Evolutionary conservation across 305 asterid genomes (phyloP).

Genomic region (Euphrasia arctica): DNA sequence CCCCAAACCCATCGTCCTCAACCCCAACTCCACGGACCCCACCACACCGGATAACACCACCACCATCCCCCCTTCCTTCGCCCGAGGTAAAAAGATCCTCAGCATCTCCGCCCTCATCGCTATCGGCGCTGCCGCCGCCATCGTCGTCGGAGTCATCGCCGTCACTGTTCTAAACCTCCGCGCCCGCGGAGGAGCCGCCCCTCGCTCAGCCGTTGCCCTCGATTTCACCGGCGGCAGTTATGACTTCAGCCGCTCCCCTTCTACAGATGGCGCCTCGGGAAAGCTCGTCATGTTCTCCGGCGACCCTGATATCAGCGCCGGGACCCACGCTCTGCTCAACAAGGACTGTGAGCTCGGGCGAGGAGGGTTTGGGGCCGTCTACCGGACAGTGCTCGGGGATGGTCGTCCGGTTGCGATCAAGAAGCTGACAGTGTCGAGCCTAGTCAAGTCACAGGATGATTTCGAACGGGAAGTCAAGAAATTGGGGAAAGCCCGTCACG

Average conservation of each 20-base stretch:
- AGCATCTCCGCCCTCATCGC: constrained; percentile 77
- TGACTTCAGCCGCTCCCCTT: constrained; percentile 47
- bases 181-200: constrained; percentile 45
- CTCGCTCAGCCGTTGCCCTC: constrained; percentile 34
- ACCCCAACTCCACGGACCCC: constrained; percentile 62
- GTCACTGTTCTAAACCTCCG: constrained; percentile 68
- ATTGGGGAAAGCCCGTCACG: constrained; percentile 45
- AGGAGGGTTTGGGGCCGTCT: constrained; percentile 69
- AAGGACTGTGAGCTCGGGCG: constrained; percentile 70
- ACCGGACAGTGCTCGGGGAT: constrained; percentile 47
- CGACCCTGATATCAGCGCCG: constrained; percentile 52
- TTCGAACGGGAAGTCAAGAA: constrained; percentile 58
- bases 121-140: constrained; percentile 71
- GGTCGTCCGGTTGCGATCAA: constrained; percentile 63
- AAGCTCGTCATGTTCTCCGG: constrained; percentile 73
- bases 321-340: constrained; percentile 59
- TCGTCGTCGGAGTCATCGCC: constrained; percentile 67
- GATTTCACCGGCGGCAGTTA: constrained; percentile 53
- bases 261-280: constrained; percentile 44
- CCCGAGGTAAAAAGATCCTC: constrained; percentile 59
- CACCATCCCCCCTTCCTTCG: constrained; percentile 34
- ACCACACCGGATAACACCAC: constrained; percentile 33
- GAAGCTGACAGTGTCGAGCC: constrained; percentile 59
- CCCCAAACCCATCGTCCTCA: constrained; percentile 73
- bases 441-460: constrained; percentile 58